Evolutionary conservation across 768 basidiomycete genomes (phyloP).

Genomic region (Mycena rebaudengoi): DNA sequence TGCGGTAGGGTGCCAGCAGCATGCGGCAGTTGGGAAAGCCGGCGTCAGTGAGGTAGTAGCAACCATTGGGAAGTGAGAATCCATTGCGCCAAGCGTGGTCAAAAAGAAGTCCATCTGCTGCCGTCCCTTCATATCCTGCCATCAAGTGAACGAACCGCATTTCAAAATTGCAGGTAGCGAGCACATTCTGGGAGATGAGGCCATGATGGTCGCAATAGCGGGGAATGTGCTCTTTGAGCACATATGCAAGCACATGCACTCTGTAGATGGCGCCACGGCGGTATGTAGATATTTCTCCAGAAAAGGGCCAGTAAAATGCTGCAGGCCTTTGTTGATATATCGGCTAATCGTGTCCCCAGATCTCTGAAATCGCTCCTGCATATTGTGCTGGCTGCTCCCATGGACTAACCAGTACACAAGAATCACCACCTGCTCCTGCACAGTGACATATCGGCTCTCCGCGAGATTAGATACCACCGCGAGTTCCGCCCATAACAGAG

Average conservation of each 20-base stretch:
- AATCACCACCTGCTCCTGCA: background rate
- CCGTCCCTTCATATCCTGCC: background rate
- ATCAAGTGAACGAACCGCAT: background rate
- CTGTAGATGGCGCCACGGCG: background rate
- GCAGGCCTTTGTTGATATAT: background rate
- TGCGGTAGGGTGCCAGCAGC: background rate
- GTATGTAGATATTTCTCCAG: too few species aligned
- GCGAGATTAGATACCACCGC: background rate
- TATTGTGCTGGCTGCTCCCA: background rate
- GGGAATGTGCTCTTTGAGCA: background rate
- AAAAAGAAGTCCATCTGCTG: background rate
- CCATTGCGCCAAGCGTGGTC: background rate
- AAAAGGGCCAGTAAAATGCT: background rate
- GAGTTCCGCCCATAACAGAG: background rate
- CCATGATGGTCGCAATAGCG: background rate
- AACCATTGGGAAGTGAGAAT: background rate
- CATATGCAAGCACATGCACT: background rate
- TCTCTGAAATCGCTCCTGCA: background rate
- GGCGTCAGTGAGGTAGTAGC: background rate
- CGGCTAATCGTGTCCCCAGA: background rate
- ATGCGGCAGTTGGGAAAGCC: background rate
- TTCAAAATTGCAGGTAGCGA: background rate
- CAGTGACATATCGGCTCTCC: background rate
- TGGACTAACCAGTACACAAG: background rate
- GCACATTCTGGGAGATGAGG: background rate